Conservation (phyloP, 2,329 filamentous ascomycete genomes). For the Colletotrichum sp. region DNA sequence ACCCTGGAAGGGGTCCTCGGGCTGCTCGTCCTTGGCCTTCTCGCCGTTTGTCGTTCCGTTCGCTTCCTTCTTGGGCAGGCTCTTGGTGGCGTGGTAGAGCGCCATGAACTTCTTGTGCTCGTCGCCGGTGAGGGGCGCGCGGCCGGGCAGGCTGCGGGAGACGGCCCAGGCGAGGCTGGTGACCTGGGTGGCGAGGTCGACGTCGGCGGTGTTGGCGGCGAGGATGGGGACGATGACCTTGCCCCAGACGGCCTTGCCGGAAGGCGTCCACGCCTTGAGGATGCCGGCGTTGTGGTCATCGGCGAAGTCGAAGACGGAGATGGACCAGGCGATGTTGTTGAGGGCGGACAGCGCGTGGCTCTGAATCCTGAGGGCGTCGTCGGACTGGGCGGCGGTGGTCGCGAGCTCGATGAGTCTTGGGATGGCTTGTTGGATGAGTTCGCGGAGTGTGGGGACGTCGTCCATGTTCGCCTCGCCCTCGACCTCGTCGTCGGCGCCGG, state of each 20-base stretch:
- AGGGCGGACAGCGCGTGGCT: constrained; percentile 63
- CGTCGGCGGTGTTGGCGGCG: constrained; percentile 64
- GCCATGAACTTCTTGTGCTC: constrained; percentile 70
- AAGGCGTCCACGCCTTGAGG: constrained; percentile 57
- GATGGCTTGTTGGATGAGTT: constrained; percentile 48
- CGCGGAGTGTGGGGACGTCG: constrained; percentile 59
- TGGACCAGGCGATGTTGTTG: constrained; percentile 72
- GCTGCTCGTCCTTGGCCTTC: constrained; percentile 26
- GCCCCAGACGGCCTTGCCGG: constrained; percentile 62
- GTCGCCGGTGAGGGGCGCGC: constrained; percentile 51
- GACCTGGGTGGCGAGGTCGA: constrained; percentile 65
- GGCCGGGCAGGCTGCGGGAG: constrained; percentile 55
- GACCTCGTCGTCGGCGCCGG: constrained; percentile 50
- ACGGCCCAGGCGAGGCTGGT: constrained; percentile 72
- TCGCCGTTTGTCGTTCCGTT: background rate
- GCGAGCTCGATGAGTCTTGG: constrained; percentile 55
- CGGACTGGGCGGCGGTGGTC: constrained; percentile 42
- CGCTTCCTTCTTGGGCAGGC: constrained; percentile 26
- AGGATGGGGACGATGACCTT: constrained; percentile 62
- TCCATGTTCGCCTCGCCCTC: constrained; percentile 50
- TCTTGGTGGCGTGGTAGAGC: constrained; percentile 65
- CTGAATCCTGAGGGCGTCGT: constrained; percentile 51
- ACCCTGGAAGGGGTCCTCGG: constrained; percentile 63
- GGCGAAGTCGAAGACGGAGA: constrained; percentile 65
- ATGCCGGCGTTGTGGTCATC: constrained; percentile 58